phyloP scores from a whole-genome alignment of 306 rosid species.

The Rubus parviflorus region DNA sequence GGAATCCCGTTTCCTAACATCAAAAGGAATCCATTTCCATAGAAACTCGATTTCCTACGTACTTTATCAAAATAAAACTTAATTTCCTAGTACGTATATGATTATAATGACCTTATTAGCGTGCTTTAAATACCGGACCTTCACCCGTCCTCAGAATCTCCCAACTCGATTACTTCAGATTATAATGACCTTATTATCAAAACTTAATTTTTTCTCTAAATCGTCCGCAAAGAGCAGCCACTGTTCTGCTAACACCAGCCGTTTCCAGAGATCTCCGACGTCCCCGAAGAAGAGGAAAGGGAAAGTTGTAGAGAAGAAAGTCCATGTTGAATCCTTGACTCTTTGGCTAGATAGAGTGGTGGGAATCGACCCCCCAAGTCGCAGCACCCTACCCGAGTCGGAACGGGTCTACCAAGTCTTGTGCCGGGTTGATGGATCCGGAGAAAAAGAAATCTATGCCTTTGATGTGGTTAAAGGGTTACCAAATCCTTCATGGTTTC shows the following conservation, averaged over 20 bases:
- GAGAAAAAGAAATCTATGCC: not conserved
- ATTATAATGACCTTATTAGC: no score
- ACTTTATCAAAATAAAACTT: not conserved
- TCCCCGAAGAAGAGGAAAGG: not conserved
- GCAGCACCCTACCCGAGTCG: not conserved
- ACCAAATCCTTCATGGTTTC: not conserved
- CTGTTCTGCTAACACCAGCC: not conserved
- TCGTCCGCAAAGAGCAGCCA: not conserved
- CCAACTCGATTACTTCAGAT: no score
- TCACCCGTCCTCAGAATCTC: not conserved
- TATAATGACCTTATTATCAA: not conserved
- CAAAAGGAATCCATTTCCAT: not conserved
- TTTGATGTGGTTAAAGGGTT: not conserved
- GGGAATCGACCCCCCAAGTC: not conserved
- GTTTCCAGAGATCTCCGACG: not conserved
- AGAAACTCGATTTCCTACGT: not conserved
- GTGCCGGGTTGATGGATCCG: not conserved
- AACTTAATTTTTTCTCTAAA: not conserved
- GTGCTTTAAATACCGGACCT: not conserved
- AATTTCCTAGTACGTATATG: not conserved
- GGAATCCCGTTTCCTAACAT: no score
- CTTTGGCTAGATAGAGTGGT: not conserved
- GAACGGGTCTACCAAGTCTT: not conserved
- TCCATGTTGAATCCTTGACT: not conserved
- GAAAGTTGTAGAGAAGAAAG: not conserved